Evolutionary conservation across 306 rosid species (phyloP).

Genomic region (Bauhinia variegata): DNA sequence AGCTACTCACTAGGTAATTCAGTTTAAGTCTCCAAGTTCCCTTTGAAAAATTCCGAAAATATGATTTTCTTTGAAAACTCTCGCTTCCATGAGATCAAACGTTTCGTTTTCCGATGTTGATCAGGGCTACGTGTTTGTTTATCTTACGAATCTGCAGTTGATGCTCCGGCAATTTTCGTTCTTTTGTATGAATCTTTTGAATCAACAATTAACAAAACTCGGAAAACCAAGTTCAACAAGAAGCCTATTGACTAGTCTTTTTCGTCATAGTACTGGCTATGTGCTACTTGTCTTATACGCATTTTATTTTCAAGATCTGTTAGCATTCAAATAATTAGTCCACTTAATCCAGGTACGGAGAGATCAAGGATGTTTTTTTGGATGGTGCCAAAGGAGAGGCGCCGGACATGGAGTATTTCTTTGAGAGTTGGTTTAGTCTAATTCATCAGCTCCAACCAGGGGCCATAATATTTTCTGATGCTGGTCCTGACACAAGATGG

Average conservation of each 20-base stretch:
- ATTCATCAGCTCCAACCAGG: conserved; percentile 91
- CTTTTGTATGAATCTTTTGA: no score
- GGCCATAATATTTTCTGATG: conserved; percentile 71
- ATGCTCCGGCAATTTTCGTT: no score
- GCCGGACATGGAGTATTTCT: conserved; percentile 78
- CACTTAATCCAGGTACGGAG: conserved; percentile 67
- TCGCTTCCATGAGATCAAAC: neutral
- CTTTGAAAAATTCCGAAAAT: neutral
- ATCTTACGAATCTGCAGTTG: no score
- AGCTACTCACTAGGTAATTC: conserved; percentile 77
- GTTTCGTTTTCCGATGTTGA: neutral
- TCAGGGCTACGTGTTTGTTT: neutral
- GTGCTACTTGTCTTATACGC: neutral
- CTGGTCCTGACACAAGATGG: conserved; percentile 93
- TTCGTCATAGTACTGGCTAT: no score
- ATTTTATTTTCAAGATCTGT: conserved; percentile 9
- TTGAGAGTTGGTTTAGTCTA: conserved; percentile 69
- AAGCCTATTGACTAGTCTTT: no score
- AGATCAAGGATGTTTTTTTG: conserved; percentile 65
- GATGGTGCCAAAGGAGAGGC: conserved; percentile 90
- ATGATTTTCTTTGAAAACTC: neutral
- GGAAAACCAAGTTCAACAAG: no score
- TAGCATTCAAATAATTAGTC: neutral
- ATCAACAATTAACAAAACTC: no score
- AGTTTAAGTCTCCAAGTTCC: neutral